Conservation (phyloP, 2,329 filamentous ascomycete genomes). For the Pseudogymnoascus verrucosus region DNA sequence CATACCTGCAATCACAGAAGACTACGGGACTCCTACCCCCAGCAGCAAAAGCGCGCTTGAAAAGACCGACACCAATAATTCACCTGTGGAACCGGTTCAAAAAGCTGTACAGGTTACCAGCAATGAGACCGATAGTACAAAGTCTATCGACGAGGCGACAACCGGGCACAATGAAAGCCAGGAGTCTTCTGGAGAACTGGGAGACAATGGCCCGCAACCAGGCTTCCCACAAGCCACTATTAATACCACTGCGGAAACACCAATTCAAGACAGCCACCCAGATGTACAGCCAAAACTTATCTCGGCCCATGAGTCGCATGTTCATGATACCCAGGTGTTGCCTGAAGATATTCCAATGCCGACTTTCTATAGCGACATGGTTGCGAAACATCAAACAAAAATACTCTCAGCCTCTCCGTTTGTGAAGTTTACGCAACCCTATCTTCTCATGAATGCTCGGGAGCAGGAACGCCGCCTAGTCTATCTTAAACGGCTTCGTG, state of each 20-base stretch:
- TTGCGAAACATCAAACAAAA: constrained; percentile 86
- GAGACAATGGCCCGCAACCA: neutral
- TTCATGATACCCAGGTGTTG: constrained; percentile 41
- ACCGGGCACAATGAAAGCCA: neutral
- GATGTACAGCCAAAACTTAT: constrained; percentile 19
- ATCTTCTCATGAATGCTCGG: constrained; percentile 82
- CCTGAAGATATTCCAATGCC: constrained; percentile 77
- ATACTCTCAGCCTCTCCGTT: constrained; percentile 93
- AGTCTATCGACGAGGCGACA: constrained; percentile 4
- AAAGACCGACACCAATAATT: constrained; percentile 14
- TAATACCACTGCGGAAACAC: constrained; percentile 11
- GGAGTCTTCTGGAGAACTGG: neutral
- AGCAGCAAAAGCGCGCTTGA: neutral
- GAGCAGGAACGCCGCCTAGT: constrained; percentile 81
- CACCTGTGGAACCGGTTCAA: constrained; percentile 15
- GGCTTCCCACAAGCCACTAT: neutral
- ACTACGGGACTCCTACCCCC: constrained; percentile 26
- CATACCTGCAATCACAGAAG: constrained; percentile 57
- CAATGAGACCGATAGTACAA: neutral
- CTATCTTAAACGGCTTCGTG: constrained; percentile 73
- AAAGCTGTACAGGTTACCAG: neutral
- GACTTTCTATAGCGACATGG: constrained; percentile 91
- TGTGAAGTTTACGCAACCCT: constrained; percentile 89
- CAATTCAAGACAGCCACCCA: constrained; percentile 9
- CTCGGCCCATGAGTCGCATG: constrained; percentile 31